These are phyloP conservation scores for Aegilops bicornis DNA, from an alignment of 176 grass and related monocot genomes.

Conservation along the genomic window DNA sequence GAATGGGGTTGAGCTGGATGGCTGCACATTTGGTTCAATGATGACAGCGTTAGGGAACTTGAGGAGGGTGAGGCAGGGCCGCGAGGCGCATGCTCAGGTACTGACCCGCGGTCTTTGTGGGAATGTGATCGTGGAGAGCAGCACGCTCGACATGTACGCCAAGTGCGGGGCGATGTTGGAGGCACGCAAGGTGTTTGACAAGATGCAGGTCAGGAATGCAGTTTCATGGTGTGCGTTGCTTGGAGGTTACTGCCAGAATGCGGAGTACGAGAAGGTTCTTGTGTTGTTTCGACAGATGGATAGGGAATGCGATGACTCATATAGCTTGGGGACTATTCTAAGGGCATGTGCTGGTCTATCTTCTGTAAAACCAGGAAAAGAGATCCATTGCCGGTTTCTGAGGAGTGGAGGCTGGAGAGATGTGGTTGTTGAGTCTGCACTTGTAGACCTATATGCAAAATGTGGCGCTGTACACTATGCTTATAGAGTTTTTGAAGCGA, in stretches of 20 bases:
- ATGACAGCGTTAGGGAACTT: constrained; percentile 70
- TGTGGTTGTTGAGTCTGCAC: constrained; percentile 67
- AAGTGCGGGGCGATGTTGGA: constrained; percentile 65
- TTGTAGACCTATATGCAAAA: constrained; percentile 87
- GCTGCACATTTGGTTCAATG: constrained; percentile 67
- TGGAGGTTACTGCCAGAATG: constrained; percentile 64
- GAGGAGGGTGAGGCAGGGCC: constrained; percentile 52
- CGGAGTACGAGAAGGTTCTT: constrained; percentile 49
- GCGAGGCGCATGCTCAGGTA: constrained; percentile 55
- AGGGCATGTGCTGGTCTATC: constrained; percentile 62
- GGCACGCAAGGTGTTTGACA: constrained; percentile 69
- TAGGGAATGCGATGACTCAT: constrained; percentile 42
- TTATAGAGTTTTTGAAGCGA: constrained; percentile 49
- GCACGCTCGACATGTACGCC: constrained; percentile 78
- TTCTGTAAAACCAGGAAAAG: constrained; percentile 61
- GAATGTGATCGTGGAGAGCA: constrained; percentile 85
- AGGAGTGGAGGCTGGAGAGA: constrained; percentile 53
- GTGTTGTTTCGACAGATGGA: constrained; percentile 60
- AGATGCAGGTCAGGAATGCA: constrained; percentile 58
- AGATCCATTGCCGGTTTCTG: constrained; percentile 70
- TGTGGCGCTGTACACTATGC: constrained; percentile 76
- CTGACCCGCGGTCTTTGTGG: constrained; percentile 56
- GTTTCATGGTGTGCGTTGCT: constrained; percentile 83
- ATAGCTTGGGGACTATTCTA: constrained; percentile 70
- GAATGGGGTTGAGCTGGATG: constrained; percentile 34